Evolutionary conservation across 371 early-diverging fungal genomes (phyloP).

Genomic region (Mortierella sp.): DNA sequence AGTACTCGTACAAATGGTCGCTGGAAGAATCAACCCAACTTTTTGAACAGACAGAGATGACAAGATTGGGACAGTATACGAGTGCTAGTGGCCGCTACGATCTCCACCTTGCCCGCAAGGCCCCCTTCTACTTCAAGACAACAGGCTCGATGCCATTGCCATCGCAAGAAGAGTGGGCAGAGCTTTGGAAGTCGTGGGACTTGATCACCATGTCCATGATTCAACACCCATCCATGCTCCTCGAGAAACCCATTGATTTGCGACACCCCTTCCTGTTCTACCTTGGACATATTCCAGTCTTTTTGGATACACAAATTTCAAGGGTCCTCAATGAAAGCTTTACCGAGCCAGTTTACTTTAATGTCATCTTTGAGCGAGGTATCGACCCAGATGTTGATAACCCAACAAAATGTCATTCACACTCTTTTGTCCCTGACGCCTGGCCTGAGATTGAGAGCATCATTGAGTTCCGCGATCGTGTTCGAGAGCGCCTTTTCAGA

Average conservation of each 20-base stretch:
- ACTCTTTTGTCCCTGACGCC: constrained; percentile 80
- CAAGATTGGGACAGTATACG: constrained; percentile 70
- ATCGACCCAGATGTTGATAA: constrained; percentile 94
- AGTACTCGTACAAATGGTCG: constrained; percentile 90
- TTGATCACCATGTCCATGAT: constrained; percentile 73
- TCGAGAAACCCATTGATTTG: constrained; percentile 83
- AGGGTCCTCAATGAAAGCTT: constrained; percentile 66
- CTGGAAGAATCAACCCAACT: constrained; percentile 69
- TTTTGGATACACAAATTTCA: constrained; percentile 87
- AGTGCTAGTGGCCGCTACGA: constrained; percentile 75
- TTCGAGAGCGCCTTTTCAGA: constrained; percentile 67
- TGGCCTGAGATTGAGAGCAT: constrained; percentile 85
- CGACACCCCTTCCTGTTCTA: constrained; percentile 94
- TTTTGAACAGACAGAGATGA: constrained; percentile 67
- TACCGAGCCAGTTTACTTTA: constrained; percentile 73
- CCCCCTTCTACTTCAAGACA: constrained; percentile 70
- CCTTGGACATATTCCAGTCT: constrained; percentile 90
- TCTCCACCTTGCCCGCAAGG: constrained; percentile 80
- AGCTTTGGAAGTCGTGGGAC: constrained; percentile 90
- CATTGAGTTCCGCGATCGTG: constrained; percentile 71
- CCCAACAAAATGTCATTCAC: constrained; percentile 81
- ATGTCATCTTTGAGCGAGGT: constrained; percentile 91
- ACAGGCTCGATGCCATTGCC: constrained; percentile 37
- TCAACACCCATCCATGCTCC: constrained; percentile 64
- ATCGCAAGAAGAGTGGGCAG: constrained; percentile 73